Evolutionary conservation across 1,284 basidiomycete species (phyloP).

Genomic region (Tilletia walkeri): DNA sequence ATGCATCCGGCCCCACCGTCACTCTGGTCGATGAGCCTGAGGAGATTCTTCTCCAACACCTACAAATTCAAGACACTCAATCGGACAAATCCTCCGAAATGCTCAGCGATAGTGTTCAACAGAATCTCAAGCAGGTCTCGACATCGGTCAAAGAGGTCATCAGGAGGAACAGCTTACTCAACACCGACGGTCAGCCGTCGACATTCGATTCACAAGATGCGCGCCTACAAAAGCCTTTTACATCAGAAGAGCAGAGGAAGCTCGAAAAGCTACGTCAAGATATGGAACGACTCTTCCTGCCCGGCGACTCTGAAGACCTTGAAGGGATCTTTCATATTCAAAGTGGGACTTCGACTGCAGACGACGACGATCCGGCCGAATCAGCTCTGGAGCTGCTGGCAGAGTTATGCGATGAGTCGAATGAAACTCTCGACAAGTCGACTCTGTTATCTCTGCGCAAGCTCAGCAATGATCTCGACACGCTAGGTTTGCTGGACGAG

Average conservation of each 20-base stretch:
- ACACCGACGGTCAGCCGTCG: no score
- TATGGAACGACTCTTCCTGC: neutral
- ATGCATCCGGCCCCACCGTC: no score
- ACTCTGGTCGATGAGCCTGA: no score
- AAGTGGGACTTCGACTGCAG: neutral
- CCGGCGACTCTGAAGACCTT: neutral
- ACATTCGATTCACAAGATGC: no score
- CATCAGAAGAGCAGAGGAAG: neutral
- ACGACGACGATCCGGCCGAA: neutral
- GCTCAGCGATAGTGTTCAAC: neutral
- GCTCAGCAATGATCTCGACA: neutral
- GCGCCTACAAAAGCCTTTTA: neutral
- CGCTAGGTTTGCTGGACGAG: neutral
- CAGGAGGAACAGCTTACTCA: neutral
- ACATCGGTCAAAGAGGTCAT: neutral
- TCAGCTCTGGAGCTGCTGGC: neutral
- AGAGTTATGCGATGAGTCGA: neutral
- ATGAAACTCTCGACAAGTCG: neutral
- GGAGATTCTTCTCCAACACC: no score
- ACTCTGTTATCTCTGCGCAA: neutral
- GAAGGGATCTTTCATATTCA: neutral
- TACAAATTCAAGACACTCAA: neutral
- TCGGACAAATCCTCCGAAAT: neutral
- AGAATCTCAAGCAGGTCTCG: neutral
- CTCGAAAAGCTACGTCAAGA: neutral